phyloP scores from a whole-genome alignment of 2,329 filamentous ascomycete species.

The Fusarium heterosporum region DNA sequence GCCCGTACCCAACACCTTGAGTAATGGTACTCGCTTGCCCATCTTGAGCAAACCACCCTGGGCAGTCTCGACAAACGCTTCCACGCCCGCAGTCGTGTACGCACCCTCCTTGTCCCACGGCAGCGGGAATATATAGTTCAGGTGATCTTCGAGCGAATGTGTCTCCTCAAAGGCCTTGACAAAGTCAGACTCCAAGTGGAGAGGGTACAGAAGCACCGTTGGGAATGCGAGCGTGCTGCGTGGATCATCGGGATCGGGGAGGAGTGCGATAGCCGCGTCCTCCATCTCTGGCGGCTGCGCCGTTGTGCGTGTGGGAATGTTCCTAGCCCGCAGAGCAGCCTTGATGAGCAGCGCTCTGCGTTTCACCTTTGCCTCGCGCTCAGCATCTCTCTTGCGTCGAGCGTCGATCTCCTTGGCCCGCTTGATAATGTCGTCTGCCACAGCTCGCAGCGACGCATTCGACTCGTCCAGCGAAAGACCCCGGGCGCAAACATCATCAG shows the following conservation, averaged over 20 bases:
- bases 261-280: conserved; percentile 78
- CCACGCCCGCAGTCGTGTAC: conserved; percentile 75
- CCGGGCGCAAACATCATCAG: conserved; percentile 79
- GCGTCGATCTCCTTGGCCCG: conserved; percentile 67
- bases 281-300: conserved; percentile 85
- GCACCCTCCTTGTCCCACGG: conserved; percentile 82
- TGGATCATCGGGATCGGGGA: conserved; percentile 78
- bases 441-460: conserved; percentile 74
- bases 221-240: conserved; percentile 80
- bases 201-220: conserved; percentile 85
- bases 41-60: conserved; percentile 87
- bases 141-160: conserved; percentile 79
- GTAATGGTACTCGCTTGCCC: conserved; percentile 82
- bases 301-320: conserved; percentile 75
- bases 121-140: conserved; percentile 86
- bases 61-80: conserved; percentile 89
- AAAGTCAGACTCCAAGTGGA: conserved; percentile 86
- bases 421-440: conserved; percentile 72
- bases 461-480: conserved; percentile 78
- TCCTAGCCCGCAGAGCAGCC: conserved; percentile 75
- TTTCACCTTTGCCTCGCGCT: conserved; percentile 65
- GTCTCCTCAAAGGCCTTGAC: conserved; percentile 87
- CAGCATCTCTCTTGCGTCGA: conserved; percentile 66
- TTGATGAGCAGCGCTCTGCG: conserved; percentile 71
- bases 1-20: conserved; percentile 79